phyloP scores from a whole-genome alignment of 306 rosid species.

The Quercus engelmannii region DNA sequence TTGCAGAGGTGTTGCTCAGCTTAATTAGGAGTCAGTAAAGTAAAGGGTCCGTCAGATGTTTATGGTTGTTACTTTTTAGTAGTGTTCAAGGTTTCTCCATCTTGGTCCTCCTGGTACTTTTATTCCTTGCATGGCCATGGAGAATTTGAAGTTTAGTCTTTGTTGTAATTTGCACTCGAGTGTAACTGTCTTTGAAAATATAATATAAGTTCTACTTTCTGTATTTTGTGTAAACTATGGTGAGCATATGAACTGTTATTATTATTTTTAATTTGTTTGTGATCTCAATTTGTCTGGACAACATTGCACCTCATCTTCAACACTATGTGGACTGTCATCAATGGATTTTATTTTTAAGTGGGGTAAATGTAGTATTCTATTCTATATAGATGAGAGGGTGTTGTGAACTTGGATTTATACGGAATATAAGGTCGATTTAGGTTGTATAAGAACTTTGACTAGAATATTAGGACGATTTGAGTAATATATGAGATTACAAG shows the following conservation, averaged over 20 bases:
- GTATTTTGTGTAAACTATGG: neutral
- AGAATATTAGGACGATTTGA: too few species aligned
- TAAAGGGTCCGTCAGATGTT: constrained; percentile 2
- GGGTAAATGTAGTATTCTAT: too few species aligned
- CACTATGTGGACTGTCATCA: neutral
- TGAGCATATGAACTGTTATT: neutral
- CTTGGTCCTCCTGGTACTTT: constrained; percentile 51
- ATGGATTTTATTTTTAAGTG: too few species aligned
- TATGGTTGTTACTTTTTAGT: neutral
- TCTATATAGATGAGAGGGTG: too few species aligned
- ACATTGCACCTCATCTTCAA: neutral
- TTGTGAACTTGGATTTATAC: too few species aligned
- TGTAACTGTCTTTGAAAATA: constrained; percentile 23
- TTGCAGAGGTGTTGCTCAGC: constrained; percentile 56
- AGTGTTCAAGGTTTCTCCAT: constrained; percentile 7
- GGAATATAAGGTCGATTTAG: too few species aligned
- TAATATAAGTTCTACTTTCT: neutral
- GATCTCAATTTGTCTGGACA: neutral
- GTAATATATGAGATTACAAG: too few species aligned
- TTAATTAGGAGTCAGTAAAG: constrained; percentile 4
- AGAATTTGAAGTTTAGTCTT: constrained; percentile 17
- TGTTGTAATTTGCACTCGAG: constrained; percentile 3
- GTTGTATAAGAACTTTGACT: too few species aligned
- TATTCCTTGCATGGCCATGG: constrained; percentile 48
- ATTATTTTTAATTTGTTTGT: neutral